Evolutionary conservation across 1,139 yeast genomes (phyloP), one percentile per base, ranked within the genome.

Genomic region (Eremothecium coryli): DNA sequence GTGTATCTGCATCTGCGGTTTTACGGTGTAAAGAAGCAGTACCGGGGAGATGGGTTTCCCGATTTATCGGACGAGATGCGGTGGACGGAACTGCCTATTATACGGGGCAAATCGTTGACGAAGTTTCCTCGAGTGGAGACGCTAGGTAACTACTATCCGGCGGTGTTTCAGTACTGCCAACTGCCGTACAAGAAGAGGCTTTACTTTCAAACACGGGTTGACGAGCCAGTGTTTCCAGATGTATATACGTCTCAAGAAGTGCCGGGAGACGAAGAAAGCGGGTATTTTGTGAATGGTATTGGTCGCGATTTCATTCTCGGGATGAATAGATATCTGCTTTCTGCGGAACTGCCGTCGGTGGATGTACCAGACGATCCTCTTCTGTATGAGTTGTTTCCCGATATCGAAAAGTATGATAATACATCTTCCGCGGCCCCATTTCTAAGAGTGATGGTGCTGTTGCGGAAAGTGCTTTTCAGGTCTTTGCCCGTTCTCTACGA

Each of bases 21-120:
- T 35, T 54, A 54, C 36, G 58, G 58, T 12, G 44, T 46, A 4
- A 37, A 39, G 14, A 38, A 45, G 13, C 31, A 37, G 18, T 45
- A 46, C 21, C 48, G 43, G 30, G 56, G 56, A 13, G 56, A 51
- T 26, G 58, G 57, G 8, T 54, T 52, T 36, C 56, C 56, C 9
- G 40, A 49, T 35, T 34, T 54, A 22, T 28, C 32, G 7, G 18
- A 23, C 10, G 11, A 12, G 14, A 36, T 24, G 14, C 22, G 26
- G 11, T 42, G 43, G 44, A 17, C 16, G 11, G 39, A 39, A 20
- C 24, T 49, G 17, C 50, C 56, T 4, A 28, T 54, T 5, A 39
- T 52, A n/a, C 39, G 54, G 31, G 58, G 57, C 4, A 53, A 52
- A 34, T 41, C 46, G 4, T 32, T 40, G 13, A 38, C 36, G 10